These are phyloP conservation scores for Ophiocordyceps robertsii DNA, from an alignment of 2,329 filamentous ascomycete species.

Conservation along the genomic window DNA sequence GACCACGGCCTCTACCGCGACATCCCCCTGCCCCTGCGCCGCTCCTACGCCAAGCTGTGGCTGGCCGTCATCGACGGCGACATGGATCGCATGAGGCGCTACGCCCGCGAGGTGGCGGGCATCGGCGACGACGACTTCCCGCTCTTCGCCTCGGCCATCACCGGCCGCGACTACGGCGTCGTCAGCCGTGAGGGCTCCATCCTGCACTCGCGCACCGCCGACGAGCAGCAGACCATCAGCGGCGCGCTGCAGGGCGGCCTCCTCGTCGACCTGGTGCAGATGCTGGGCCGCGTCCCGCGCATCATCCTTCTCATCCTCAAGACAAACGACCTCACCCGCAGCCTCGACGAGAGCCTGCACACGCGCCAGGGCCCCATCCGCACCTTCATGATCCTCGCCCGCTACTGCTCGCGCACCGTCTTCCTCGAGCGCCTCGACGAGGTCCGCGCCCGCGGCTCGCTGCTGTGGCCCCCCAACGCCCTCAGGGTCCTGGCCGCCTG, in stretches of 20 bases:
- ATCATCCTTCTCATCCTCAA: constrained; percentile 94
- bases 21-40: constrained; percentile 64
- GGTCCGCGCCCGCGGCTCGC: constrained; percentile 36
- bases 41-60: constrained; percentile 94
- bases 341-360: constrained; percentile 80
- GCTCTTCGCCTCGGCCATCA: constrained; percentile 91
- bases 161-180: constrained; percentile 77
- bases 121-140: constrained; percentile 85
- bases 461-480: constrained; percentile 46
- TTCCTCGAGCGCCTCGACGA: constrained; percentile 50
- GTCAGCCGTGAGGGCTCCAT: constrained; percentile 48
- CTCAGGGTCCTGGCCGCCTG: constrained; percentile 41
- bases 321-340: constrained; percentile 91
- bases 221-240: constrained; percentile 80
- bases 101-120: constrained; percentile 78
- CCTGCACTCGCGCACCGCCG: constrained; percentile 45
- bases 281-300: constrained; percentile 77
- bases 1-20: constrained; percentile 95
- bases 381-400: constrained; percentile 53
- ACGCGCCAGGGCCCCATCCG: constrained; percentile 55
- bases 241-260: constrained; percentile 77
- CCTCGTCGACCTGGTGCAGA: constrained; percentile 72
- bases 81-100: constrained; percentile 72
- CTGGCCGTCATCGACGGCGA: constrained; percentile 88
- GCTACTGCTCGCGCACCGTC: constrained; percentile 55